Evolutionary conservation across 2,329 filamentous ascomycete genomes (phyloP), one percentile per base, ranked within the genome.

Genomic region (Anisogramma anomala): DNA sequence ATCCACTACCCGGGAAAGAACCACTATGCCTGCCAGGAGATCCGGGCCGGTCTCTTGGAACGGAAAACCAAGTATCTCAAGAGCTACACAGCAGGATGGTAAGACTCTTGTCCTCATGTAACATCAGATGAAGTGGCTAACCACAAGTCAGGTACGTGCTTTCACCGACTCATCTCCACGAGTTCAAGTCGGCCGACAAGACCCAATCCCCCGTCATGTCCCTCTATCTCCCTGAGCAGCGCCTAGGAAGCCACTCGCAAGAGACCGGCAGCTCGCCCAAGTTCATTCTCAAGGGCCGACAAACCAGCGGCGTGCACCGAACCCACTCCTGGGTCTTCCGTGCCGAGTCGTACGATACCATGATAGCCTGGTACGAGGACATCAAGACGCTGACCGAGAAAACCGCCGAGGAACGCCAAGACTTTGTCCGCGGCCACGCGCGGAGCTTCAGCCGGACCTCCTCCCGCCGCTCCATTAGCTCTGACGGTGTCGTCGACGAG

Each of bases 51-150:
- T 3, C 79, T 95, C 62, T 68, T 98, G 26, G 91, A 98, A 67
- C 82, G 91, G 51, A 96, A 96, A 77, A 94, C 87, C 73, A 98
- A 96, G 58, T 98, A 96, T 56, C 67, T 98, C 47, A 96, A 95
- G 68, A 95, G 88, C 59, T 95, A 95, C 60, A 91, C 88, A 6
- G 84, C 87, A 19, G 89, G 89, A 56, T 96, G 89, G 88, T 89
- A 68, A 63, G 80, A 18, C 30, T 9, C 15, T 17, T 4, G 26
- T 2, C 10, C n/a, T 33, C 31, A 31, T 5, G 26, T 33, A 11
- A 30, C 25, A 18, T 13, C 25, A 30, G 6, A 28, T 15, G n/a
- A 22, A n/a, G 2, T 20, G 13, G 25, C 22, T 35, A 23, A 32
- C 19, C 23, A 22, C 7, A n/a, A 15, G 23, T 7, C 52, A 91